phyloP scores from a whole-genome alignment of 108 stramenopile genomes.

The Fragilaria radians region DNA sequence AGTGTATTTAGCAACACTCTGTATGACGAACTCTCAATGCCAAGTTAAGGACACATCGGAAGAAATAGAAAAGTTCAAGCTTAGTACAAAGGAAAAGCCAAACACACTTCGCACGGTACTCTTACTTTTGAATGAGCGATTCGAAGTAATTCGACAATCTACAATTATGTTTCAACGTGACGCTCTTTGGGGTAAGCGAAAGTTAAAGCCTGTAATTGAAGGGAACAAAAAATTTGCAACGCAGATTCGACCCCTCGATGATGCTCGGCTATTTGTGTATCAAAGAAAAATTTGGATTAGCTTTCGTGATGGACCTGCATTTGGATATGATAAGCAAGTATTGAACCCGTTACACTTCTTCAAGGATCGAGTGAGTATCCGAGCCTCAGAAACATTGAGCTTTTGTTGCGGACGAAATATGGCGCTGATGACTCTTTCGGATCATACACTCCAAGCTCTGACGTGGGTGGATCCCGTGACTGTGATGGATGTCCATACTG shows the following conservation, averaged over 20 bases:
- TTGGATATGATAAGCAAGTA: conserved; percentile 83
- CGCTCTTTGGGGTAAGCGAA: conserved; percentile 42
- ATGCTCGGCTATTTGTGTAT: conserved; percentile 76
- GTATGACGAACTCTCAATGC: conserved; percentile 76
- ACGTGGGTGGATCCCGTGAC: conserved; percentile 87
- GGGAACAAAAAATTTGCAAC: conserved; percentile 5
- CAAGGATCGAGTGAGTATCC: conserved; percentile 24
- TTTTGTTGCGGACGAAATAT: conserved; percentile 86
- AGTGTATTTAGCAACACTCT: conserved; percentile 32
- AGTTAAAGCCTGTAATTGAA: conserved; percentile 12
- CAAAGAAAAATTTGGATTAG: conserved; percentile 51
- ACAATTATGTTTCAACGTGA: conserved; percentile 59
- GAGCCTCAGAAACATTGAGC: conserved; percentile 67
- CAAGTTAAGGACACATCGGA: conserved; percentile 41
- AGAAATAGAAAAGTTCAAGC: conserved; percentile 28
- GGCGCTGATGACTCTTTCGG: conserved; percentile 49
- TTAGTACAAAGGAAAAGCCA: conserved; percentile 35
- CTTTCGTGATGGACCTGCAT: conserved; percentile 72
- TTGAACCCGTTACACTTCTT: conserved; percentile 66
- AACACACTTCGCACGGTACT: conserved; percentile 53
- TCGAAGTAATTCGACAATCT: conserved; percentile 49
- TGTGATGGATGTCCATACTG: conserved; percentile 45
- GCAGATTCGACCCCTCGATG: conserved; percentile 54
- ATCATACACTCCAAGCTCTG: conserved; percentile 38
- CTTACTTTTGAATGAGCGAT: conserved; percentile 30